Evolutionary conservation across 2,329 filamentous ascomycete genomes (phyloP), one percentile per base, ranked within the genome.

Genomic region (Colletotrichum tropicale): DNA sequence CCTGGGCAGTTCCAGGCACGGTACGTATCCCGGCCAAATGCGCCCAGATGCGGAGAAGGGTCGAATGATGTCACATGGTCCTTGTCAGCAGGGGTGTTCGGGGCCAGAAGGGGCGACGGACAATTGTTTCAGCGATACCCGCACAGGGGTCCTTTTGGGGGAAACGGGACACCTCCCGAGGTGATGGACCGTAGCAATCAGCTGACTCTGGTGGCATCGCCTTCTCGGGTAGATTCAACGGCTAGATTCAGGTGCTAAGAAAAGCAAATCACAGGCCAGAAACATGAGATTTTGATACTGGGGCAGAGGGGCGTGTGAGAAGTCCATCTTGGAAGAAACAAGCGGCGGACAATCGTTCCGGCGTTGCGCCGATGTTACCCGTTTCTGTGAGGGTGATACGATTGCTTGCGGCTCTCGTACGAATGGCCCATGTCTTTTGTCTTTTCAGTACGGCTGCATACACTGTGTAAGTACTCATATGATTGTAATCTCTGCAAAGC

Each of bases 1-100:
- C 52, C 66, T 69, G 56, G 56, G 72, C 34, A 55, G 65, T 48
- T 55, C 16, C 21, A 32, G 30, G 36, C 15, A 26, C 58, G 70
- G 72, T 75, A 75, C 67, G 72, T 75, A 64, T 24, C 75, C 36
- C 67, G 67, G 71, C 64, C 73, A 69, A 75, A 73, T 73, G 64
- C 52, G 72, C 56, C 61, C 64, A 75, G 36, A 71, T 77, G 75
- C 75, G 75, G 75, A 77, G 75, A 77, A 77, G 64, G 21, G 55
- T 75, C 64, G 38, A 26, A 77, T 77, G 75, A 77, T 77, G 75
- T 77, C 75, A 77, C 68, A 61, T 73, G n/a, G 15, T 48, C 34
- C 36, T 62, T n/a, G 13, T 28, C 21, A 48, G 18, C 73, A 60
- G 58, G 70, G 69, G 69, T 73, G 15, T 18, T 21, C 8, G 15